These are phyloP conservation scores for Trichoderma lentiforme DNA, from an alignment of 2,329 filamentous ascomycete species.

Conservation along the genomic window DNA sequence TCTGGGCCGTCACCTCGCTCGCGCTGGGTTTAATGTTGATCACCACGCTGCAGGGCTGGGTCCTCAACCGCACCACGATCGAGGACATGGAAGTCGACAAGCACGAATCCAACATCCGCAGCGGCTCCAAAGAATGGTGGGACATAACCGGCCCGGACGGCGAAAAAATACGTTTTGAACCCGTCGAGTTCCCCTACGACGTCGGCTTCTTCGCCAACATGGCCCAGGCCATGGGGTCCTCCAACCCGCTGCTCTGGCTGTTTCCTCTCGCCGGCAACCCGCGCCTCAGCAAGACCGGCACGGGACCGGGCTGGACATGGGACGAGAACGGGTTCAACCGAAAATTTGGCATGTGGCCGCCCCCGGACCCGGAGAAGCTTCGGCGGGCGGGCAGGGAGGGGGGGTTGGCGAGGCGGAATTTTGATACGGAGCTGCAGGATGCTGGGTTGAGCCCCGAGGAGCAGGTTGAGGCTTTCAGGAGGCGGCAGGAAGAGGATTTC, in stretches of 20 bases:
- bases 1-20: slow-evolving; percentile 58
- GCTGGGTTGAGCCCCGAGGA: slow-evolving; percentile 41
- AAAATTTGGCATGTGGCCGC: slow-evolving; percentile 58
- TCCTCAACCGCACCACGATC: slow-evolving; percentile 74
- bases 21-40: slow-evolving; percentile 62
- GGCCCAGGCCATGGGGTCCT: slow-evolving; percentile 69
- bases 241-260: slow-evolving; percentile 65
- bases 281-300: slow-evolving; percentile 36
- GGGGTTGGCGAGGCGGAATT: slow-evolving; percentile 40
- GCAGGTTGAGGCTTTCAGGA: slow-evolving; percentile 47
- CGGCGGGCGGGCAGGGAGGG: slow-evolving; percentile 40
- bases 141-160: slow-evolving; percentile 35
- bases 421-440: slow-evolving; percentile 32
- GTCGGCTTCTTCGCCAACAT: slow-evolving; percentile 72
- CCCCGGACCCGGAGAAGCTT: slow-evolving; percentile 59
- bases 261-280: slow-evolving; percentile 61
- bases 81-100: slow-evolving; percentile 72
- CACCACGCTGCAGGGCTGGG: slow-evolving; percentile 59
- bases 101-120: slow-evolving; percentile 55
- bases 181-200: slow-evolving; percentile 79
- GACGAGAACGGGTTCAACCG: slow-evolving; percentile 77
- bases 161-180: slow-evolving; percentile 49
- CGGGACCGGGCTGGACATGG: slow-evolving; percentile 56
- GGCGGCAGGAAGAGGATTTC: slow-evolving; percentile 48
- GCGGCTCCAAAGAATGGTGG: slow-evolving; percentile 45